phyloP scores from a whole-genome alignment of 371 early-diverging fungal genomes.

The Rhizopus stolonifer region DNA sequence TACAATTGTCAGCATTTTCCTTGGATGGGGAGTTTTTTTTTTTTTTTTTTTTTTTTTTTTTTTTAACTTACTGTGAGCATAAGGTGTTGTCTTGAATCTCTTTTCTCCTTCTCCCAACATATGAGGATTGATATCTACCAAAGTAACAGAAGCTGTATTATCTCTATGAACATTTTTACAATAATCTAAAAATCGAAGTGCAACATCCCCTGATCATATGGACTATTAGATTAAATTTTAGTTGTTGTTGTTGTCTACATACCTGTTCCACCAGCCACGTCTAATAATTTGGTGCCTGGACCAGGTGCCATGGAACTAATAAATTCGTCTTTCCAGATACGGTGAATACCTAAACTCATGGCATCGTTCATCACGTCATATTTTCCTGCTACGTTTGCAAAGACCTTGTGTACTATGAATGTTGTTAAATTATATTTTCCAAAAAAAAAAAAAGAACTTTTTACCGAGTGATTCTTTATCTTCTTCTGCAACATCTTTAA shows the following conservation, averaged over 20 bases:
- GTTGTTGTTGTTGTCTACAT: background rate
- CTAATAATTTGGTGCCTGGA: conserved; percentile 83
- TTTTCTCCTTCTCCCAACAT: conserved; percentile 92
- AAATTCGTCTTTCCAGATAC: conserved; percentile 94
- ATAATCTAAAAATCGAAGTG: conserved; percentile 87
- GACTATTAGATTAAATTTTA: background rate
- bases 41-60: background rate
- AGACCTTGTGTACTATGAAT: conserved; percentile 79
- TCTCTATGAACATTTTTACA: conserved; percentile 70
- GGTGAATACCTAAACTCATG: conserved; percentile 92
- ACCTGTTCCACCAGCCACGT: conserved; percentile 98
- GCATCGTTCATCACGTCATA: conserved; percentile 98
- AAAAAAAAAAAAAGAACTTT: background rate
- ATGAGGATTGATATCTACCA: conserved; percentile 93
- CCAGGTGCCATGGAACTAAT: conserved; percentile 84
- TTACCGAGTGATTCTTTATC: conserved; percentile 84
- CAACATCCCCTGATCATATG: conserved; percentile 79
- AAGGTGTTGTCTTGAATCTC: conserved; percentile 64
- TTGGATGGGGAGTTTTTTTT: background rate
- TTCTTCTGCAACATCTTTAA: conserved; percentile 79
- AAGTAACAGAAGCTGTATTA: conserved; percentile 72
- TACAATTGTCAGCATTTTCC: conserved; percentile 90
- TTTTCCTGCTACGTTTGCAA: conserved; percentile 87
- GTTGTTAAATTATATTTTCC: background rate
- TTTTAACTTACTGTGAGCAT: conserved; percentile 53